Conservation (phyloP, 768 basidiomycete species). For the Lyophyllum shimeji region DNA sequence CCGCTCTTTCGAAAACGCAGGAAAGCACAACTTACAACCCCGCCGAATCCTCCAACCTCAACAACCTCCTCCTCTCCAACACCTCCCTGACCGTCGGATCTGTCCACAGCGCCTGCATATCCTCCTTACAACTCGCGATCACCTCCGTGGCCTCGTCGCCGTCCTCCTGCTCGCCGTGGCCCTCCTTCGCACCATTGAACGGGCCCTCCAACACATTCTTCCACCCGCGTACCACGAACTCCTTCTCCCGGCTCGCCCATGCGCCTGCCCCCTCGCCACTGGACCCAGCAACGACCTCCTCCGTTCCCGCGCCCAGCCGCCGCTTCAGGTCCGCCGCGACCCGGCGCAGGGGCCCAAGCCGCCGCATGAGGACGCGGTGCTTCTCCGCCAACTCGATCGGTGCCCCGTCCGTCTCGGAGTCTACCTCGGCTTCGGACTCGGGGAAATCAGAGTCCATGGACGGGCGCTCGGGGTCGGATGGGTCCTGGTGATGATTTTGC, state of each 20-base stretch:
- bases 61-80: constrained; percentile 42
- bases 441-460: background rate
- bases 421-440: constrained; percentile 13
- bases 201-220: constrained; percentile 17
- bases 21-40: constrained; percentile 45
- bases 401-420: no score
- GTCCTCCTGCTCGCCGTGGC: no score
- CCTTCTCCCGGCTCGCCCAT: no score
- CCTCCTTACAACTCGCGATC: constrained; percentile 35
- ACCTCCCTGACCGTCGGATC: constrained; percentile 42
- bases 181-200: no score
- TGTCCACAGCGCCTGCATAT: constrained; percentile 56
- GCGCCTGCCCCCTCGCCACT: constrained; percentile 1
- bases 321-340: constrained; percentile 40
- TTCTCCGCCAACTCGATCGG: constrained; percentile 6
- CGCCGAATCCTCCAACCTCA: constrained; percentile 54
- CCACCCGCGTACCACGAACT: constrained; percentile 26
- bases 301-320: constrained; percentile 37
- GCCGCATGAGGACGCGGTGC: constrained; percentile 34
- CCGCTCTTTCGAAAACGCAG: background rate
- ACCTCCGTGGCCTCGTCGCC: no score
- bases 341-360: constrained; percentile 38
- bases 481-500: no score
- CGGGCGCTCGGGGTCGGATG: no score
- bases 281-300: constrained; percentile 28